A percentile compares a stretch with the other conserved stretches of the same genome.
Conservation (phyloP, 2,329 filamentous ascomycete genomes). For the Thelonectria olida region DNA sequence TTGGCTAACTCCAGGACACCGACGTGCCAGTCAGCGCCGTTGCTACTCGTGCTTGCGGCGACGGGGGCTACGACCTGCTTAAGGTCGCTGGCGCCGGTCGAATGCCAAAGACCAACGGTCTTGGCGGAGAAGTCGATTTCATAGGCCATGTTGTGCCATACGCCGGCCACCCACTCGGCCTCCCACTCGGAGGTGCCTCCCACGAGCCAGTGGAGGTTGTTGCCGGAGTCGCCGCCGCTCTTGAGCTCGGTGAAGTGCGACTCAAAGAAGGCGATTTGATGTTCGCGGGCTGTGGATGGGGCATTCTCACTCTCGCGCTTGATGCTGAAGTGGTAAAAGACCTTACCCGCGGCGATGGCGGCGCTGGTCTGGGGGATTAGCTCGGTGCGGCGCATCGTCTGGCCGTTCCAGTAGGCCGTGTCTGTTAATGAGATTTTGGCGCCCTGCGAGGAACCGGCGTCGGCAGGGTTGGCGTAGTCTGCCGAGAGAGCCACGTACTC, state of each 20-base stretch:
- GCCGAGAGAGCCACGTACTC: constrained; percentile 70
- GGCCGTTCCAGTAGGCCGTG: constrained; percentile 76
- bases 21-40: constrained; percentile 78
- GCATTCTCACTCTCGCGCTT: constrained; percentile 67
- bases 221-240: constrained; percentile 58
- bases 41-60: constrained; percentile 67
- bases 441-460: constrained; percentile 68
- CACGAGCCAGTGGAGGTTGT: constrained; percentile 72
- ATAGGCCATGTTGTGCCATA: constrained; percentile 81
- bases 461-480: constrained; percentile 71
- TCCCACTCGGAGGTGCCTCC: constrained; percentile 70
- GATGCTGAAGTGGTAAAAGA: constrained; percentile 79
- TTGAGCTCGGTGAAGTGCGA: constrained; percentile 81
- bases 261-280: constrained; percentile 72
- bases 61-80: constrained; percentile 68
- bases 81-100: constrained; percentile 69
- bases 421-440: constrained; percentile 72
- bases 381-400: constrained; percentile 78
- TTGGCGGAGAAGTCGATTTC: constrained; percentile 73
- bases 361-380: constrained; percentile 76
- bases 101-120: constrained; percentile 76
- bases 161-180: constrained; percentile 65
- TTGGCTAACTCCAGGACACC: constrained; percentile 72
- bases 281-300: constrained; percentile 70
- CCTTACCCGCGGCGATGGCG: constrained; percentile 71